Base-by-base conservation (phyloP, 108 stramenopile species). In the Cyclotella kingstonii region DNA sequence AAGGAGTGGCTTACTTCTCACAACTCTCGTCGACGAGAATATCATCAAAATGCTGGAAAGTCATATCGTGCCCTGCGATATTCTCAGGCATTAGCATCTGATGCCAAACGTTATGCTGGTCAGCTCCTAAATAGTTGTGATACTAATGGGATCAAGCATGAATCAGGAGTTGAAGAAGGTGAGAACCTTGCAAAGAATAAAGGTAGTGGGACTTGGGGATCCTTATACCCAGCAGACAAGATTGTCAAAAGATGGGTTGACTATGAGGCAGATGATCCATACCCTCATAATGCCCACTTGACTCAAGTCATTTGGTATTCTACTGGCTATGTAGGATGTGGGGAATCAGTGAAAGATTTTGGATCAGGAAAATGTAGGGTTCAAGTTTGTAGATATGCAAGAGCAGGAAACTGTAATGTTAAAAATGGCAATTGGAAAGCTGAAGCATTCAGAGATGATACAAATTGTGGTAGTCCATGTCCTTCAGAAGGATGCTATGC, bases 241-340 rank as follows among this genome's bases (percentile, higher is more conserved):
- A 53, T 71, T 19, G 27, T 71, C 12, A n/a, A 22, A 4, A 40
- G 70, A 12, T 71, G 70, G 70, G 63, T 65, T 4, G 70, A 71
- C 30, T 35, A 63, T 1, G 70, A 71, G 9, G 35, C 36, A 17
- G 44, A 45, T 3, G 26, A 36, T 23, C 7, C 19, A 0, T 71
- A 64, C 48, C 63, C 62, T 5, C 14, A 35, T 2, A 64, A 65
- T 44, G 70, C 70, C 9, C 70, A 71, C 60, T 55, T 51, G 36
- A 71, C 70, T 11, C 70, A 71, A 41, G 70, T 71, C 4, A 54
- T 71, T 33, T 71, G 70, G 70, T 56, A 59, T 34, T 62, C 63
- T 5, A 63, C 70, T 5, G 38, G 54, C 6, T 71, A 71, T 57
- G 70, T 71, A 11, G 70, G 70, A 4, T 71, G 70, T 52, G 70